Conservation (phyloP, 2,329 filamentous ascomycete genomes). For the Fusarium sp. region DNA sequence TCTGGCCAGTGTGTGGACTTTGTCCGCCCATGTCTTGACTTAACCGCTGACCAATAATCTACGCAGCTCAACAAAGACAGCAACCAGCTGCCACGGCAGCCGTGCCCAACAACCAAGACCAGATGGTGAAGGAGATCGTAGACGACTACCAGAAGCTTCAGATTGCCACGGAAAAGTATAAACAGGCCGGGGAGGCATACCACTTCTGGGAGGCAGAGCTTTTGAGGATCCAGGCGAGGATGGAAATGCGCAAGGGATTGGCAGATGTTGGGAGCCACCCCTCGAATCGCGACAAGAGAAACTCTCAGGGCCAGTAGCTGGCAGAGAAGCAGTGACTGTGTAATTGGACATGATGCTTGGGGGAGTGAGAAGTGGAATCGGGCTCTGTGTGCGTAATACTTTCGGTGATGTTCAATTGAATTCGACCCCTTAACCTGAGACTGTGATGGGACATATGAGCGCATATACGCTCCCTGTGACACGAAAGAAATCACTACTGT, state of each 20-base stretch:
- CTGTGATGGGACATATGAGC: too few species aligned
- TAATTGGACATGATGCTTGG: too few species aligned
- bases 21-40: neutral
- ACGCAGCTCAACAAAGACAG: neutral
- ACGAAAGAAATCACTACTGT: too few species aligned
- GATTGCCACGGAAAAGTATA: neutral
- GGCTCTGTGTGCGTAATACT: too few species aligned
- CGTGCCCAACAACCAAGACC: neutral
- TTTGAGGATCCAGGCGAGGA: neutral
- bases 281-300: too few species aligned
- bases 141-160: neutral
- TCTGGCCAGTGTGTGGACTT: neutral
- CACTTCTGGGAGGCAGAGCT: constrained; percentile 7
- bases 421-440: too few species aligned
- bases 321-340: too few species aligned
- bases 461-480: too few species aligned
- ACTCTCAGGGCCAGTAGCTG: too few species aligned
- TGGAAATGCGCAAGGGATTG: neutral
- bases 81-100: neutral
- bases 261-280: neutral
- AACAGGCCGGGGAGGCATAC: neutral
- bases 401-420: too few species aligned
- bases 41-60: neutral
- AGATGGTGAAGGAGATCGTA: neutral
- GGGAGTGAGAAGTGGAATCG: too few species aligned